Evolutionary conservation across 495 filamentous ascomycete species (phyloP).

Genomic region (Aspergillus ostianus): DNA sequence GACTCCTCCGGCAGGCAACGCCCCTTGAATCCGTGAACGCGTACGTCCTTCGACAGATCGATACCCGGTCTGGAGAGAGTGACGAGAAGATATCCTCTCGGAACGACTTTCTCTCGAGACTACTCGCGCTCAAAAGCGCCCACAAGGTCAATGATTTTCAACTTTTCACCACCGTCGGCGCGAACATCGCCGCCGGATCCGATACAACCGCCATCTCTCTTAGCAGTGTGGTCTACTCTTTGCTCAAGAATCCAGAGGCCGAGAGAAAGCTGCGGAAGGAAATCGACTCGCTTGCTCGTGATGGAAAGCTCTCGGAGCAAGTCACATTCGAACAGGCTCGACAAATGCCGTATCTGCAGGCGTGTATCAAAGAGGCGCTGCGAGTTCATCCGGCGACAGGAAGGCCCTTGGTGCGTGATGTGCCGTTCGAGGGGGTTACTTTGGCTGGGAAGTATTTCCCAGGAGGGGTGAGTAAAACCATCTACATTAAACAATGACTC

Average conservation of each 20-base stretch:
- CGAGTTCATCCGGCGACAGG: constrained; percentile 58
- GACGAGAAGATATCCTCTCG: neutral
- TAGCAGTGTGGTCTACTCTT: constrained; percentile 25
- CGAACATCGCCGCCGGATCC: constrained; percentile 32
- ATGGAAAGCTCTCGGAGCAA: constrained; percentile 16
- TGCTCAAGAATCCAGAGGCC: constrained; percentile 21
- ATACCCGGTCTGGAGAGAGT: neutral
- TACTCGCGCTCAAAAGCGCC: neutral
- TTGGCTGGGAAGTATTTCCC: constrained; percentile 25
- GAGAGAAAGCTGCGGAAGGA: constrained; percentile 24
- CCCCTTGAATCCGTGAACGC: neutral
- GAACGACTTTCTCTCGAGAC: constrained; percentile 8
- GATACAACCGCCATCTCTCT: constrained; percentile 32
- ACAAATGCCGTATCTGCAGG: constrained; percentile 34
- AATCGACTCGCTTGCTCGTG: constrained; percentile 17
- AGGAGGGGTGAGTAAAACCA: constrained; percentile 17
- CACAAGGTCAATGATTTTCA: neutral
- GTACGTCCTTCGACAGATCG: neutral
- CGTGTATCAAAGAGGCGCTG: constrained; percentile 44
- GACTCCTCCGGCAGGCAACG: neutral
- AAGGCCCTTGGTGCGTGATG: constrained; percentile 34
- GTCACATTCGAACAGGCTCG: constrained; percentile 25
- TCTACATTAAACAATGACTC: neutral
- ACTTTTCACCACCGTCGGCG: constrained; percentile 13
- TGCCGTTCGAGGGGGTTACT: constrained; percentile 28